Percentiles rank a stretch among this genome's conserved stretches.
Conservation (phyloP, 78 protist species). For the Chrysochromulina parva region DNA sequence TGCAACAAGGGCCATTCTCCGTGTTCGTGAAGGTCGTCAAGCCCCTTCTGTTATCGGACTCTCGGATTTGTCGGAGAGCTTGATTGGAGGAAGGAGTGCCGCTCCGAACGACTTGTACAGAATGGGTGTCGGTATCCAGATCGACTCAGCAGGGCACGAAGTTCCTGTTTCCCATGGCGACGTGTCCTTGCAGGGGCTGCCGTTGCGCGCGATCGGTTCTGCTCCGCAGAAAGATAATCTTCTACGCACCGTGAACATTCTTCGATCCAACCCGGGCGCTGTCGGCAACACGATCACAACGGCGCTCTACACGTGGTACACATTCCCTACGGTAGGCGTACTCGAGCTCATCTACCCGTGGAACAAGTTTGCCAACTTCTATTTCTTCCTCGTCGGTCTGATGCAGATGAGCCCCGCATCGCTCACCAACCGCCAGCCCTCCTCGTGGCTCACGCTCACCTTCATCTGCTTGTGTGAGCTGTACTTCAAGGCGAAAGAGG, state of each 20-base stretch:
- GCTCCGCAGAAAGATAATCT: no score
- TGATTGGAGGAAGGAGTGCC: no score
- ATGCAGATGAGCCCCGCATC: slow-evolving; percentile 42
- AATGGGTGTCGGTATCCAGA: no score
- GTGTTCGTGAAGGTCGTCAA: no score
- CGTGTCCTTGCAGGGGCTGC: no score
- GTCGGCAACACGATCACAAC: slow-evolving; percentile 32
- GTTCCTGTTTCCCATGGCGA: no score
- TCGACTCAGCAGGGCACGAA: no score
- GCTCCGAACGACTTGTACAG: no score
- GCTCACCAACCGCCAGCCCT: background rate
- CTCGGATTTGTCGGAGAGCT: no score
- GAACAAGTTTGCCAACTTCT: slow-evolving; percentile 64
- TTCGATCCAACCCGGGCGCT: background rate
- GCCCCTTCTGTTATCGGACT: no score
- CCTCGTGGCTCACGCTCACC: background rate
- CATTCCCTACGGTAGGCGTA: slow-evolving; percentile 49
- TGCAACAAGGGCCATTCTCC: no score
- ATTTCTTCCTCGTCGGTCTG: slow-evolving; percentile 60
- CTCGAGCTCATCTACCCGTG: slow-evolving; percentile 58
- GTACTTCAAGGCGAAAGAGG: background rate
- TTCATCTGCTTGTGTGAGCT: background rate
- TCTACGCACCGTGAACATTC: background rate
- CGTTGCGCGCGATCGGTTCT: no score
- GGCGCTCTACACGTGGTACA: slow-evolving; percentile 48